Conservation (phyloP, 257 asterid species). For the Solanum tarapatanum region DNA sequence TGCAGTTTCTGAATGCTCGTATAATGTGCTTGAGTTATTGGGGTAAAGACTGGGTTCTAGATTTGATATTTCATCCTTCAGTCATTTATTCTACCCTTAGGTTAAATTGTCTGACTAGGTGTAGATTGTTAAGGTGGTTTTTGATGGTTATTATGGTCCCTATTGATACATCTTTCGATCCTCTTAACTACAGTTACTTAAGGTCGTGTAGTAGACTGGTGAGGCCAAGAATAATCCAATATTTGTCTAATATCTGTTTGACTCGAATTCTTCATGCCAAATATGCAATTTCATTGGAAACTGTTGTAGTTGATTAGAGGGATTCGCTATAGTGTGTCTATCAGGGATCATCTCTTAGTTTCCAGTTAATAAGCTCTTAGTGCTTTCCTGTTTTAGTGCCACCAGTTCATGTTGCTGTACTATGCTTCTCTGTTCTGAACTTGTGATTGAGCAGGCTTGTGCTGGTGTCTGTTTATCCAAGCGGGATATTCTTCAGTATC, state of each 20-base stretch:
- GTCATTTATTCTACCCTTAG: background rate
- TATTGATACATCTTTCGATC: background rate
- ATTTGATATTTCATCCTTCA: background rate
- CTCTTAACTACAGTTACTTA: background rate
- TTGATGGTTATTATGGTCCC: background rate
- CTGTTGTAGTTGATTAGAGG: background rate
- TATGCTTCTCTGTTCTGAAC: background rate
- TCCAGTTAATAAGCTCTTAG: background rate
- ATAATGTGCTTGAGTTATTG: background rate
- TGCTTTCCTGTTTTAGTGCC: background rate
- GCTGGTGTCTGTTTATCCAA: conserved; percentile 63
- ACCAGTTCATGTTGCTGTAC: background rate
- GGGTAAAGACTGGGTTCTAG: background rate
- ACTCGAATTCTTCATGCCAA: background rate
- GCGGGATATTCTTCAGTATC: conserved; percentile 32
- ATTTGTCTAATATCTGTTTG: background rate
- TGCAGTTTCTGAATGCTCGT: background rate
- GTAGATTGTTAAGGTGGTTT: background rate
- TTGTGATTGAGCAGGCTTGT: conserved; percentile 42
- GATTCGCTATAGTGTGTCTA: background rate
- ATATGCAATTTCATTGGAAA: background rate
- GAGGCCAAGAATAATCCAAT: background rate
- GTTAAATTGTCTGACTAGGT: background rate
- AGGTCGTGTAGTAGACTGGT: background rate
- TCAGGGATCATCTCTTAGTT: background rate